These are phyloP conservation scores for Oryza punctata DNA, from an alignment of 176 grass and related monocot species.

Conservation along the genomic window DNA sequence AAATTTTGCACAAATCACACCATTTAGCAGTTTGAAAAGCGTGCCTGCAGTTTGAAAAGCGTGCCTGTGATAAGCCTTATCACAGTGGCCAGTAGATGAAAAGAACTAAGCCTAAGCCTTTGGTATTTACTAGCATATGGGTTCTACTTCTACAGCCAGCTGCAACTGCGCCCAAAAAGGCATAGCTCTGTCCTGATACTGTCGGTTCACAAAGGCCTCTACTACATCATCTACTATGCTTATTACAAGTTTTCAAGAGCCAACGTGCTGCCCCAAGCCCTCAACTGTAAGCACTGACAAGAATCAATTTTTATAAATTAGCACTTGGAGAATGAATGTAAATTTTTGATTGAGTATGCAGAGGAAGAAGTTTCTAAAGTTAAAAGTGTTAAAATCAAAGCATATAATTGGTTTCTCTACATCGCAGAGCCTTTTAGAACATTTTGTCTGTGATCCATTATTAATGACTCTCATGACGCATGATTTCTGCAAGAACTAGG, in stretches of 20 bases:
- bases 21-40: too few species aligned
- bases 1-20: too few species aligned
- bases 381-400: not conserved
- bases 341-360: not conserved
- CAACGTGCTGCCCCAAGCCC: not conserved
- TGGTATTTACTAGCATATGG: not conserved
- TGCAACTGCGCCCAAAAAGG: not conserved
- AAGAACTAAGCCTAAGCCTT: not conserved
- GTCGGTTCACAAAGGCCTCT: not conserved
- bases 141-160: not conserved
- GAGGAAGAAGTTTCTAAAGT: not conserved
- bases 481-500: conserved; percentile 4
- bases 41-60: too few species aligned
- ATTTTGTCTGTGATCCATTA: not conserved
- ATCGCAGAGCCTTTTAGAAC: not conserved
- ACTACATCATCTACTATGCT: conserved; percentile 3
- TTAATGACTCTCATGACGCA: not conserved
- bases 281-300: not conserved
- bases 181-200: not conserved
- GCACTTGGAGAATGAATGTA: not conserved
- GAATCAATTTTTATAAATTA: not conserved
- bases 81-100: too few species aligned
- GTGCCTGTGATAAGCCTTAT: too few species aligned
- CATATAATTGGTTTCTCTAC: conserved; percentile 11
- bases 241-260: conserved; percentile 14